phyloP scores from a whole-genome alignment of 2,329 filamentous ascomycete genomes.

The Botrytis medusae region DNA sequence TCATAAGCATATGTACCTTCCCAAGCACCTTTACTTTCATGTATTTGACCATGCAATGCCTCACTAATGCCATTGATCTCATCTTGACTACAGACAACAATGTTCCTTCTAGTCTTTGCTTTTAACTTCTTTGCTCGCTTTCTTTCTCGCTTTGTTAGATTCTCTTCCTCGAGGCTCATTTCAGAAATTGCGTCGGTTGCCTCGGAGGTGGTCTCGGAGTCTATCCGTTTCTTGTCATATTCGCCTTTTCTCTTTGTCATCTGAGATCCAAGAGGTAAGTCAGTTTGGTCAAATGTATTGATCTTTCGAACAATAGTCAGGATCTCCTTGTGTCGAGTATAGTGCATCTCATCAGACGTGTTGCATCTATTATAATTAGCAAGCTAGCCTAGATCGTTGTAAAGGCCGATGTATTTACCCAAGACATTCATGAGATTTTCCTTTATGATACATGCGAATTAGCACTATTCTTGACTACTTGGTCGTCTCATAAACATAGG shows the following conservation, averaged over 20 bases:
- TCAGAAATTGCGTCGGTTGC: slow-evolving; percentile 31
- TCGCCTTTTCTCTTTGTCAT: background rate
- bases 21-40: slow-evolving; percentile 37
- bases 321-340: slow-evolving; percentile 39
- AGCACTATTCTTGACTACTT: background rate
- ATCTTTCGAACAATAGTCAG: slow-evolving; percentile 35
- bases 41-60: slow-evolving; percentile 34
- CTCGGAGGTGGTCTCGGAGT: slow-evolving; percentile 16
- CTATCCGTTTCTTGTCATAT: background rate
- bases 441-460: slow-evolving; percentile 23
- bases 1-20: slow-evolving; percentile 33
- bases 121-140: slow-evolving; percentile 35
- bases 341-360: slow-evolving; percentile 38
- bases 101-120: slow-evolving; percentile 14
- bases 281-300: slow-evolving; percentile 27
- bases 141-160: slow-evolving; percentile 30
- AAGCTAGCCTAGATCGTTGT: background rate
- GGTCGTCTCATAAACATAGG: background rate
- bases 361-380: slow-evolving; percentile 35
- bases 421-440: slow-evolving; percentile 38
- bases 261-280: slow-evolving; percentile 10
- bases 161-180: slow-evolving; percentile 20
- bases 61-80: slow-evolving; percentile 37
- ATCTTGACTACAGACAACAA: slow-evolving; percentile 33
- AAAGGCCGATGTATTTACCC: slow-evolving; percentile 29